Evolutionary conservation across 306 rosid genomes (phyloP).

Genomic region (cucumber (Cucumis sativus)): DNA sequence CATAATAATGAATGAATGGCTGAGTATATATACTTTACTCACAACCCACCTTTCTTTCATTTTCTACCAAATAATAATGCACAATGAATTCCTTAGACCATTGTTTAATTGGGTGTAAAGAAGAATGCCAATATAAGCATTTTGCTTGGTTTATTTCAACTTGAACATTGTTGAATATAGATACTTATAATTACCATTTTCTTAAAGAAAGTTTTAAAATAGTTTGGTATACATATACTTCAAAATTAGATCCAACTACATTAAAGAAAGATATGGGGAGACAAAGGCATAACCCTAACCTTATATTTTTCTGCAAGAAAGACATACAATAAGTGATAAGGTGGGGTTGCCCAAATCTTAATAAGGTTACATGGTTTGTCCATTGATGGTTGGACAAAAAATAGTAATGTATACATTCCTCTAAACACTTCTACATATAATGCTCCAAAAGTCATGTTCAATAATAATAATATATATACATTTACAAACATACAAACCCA

Average conservation of each 20-base stretch:
- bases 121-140: no score
- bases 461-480: neutral
- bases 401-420: neutral
- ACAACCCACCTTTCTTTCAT: neutral
- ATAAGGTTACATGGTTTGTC: neutral
- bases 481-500: neutral
- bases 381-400: neutral
- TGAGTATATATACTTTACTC: neutral
- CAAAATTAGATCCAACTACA: neutral
- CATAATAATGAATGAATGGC: neutral
- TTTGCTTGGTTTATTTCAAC: no score
- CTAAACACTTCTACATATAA: neutral
- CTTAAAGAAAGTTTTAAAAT: no score
- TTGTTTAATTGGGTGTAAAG: no score
- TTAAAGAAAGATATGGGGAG: neutral
- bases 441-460: neutral
- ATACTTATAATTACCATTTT: no score
- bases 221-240: neutral
- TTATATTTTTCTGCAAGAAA: neutral
- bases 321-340: neutral
- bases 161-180: no score
- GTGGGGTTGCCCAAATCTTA: neutral
- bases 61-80: neutral
- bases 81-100: no score
- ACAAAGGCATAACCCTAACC: neutral